A percentile compares a stretch with the other conserved stretches of the same genome.
Evolutionary conservation across 2,329 filamentous ascomycete species (phyloP).

Genomic region (Mariannaea sp.): DNA sequence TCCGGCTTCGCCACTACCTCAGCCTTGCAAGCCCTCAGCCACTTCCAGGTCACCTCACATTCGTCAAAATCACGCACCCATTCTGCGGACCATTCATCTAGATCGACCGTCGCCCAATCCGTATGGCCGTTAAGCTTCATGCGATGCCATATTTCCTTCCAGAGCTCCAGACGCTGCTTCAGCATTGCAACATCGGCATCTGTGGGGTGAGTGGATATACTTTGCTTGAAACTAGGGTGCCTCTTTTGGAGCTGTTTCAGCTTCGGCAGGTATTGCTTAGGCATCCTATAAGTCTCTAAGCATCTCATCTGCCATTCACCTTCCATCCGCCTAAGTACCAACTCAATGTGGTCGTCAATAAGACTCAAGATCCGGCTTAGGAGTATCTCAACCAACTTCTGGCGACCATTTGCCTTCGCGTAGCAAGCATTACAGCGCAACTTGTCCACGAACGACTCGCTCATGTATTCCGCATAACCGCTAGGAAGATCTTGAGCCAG

Average conservation of each 20-base stretch:
- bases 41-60: conserved; percentile 14
- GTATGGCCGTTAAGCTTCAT: not conserved
- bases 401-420: not conserved
- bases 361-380: not conserved
- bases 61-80: not conserved
- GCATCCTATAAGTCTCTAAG: not conserved
- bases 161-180: not conserved
- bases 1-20: conserved; percentile 18
- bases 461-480: not conserved
- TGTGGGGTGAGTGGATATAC: too few species aligned
- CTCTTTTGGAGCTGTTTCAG: not conserved
- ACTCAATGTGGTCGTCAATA: not conserved
- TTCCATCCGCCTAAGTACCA: not conserved
- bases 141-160: not conserved
- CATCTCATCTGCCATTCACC: not conserved
- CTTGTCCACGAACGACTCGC: not conserved
- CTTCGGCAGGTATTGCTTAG: not conserved
- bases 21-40: conserved; percentile 2
- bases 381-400: not conserved
- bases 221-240: not conserved
- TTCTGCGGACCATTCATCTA: conserved; percentile 1
- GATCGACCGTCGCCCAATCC: not conserved
- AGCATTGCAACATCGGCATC: conserved; percentile 3
- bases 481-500: too few species aligned
- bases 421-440: conserved; percentile 19